Evolutionary conservation across 1,284 basidiomycete genomes (phyloP), one percentile per base, ranked within the genome.

Genomic region (Vanrija sp.): DNA sequence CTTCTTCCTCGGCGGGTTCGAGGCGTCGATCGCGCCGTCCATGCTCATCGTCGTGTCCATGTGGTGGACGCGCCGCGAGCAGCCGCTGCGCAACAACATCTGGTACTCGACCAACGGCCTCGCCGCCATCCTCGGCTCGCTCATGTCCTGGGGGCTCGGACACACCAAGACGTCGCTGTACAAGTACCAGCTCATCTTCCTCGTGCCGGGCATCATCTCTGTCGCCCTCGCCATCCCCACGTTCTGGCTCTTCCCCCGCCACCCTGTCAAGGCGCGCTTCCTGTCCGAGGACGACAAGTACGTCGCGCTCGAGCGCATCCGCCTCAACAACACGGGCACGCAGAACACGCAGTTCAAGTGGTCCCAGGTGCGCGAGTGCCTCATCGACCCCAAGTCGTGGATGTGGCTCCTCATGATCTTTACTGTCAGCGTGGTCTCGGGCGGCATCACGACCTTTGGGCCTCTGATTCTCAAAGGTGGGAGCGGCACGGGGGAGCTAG

Each of bases 111-210:
- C 60, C 31, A 56, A 59, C 45, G 60, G 53, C 24, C 18, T 45
- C 18, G 51, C 46, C 1, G 31, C 41, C 2, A 48, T 53, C 36
- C 23, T 43, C 19, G 71, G 69, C 35, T 62, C 62, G 9, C 60
- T 69, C 18, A 50, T 73, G 20, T 41, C 63, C 3, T 71, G 68
- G 56, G 69, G 69, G 47, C 59, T 71, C n/a, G 67, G 62, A 5
- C 64, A 71, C 45, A 57, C 60, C 45, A 49, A 59, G 4, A 49
- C 46, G 18, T 51, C 19, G 6, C 53, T 72, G 9, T 43, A 63
- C 47, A 51, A 63, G 4, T 73, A 71, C 51, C 62, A 80, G 69
- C 68, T 70, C 16, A 80, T 81, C 48, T 81, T 80, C 65, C 64
- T 81, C 20, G 78, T 79, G 61, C 77, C 77, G 35, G 80, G 80